Evolutionary conservation across 345 rosid genomes (phyloP).

Genomic region (Hibiscus tridactylites): DNA sequence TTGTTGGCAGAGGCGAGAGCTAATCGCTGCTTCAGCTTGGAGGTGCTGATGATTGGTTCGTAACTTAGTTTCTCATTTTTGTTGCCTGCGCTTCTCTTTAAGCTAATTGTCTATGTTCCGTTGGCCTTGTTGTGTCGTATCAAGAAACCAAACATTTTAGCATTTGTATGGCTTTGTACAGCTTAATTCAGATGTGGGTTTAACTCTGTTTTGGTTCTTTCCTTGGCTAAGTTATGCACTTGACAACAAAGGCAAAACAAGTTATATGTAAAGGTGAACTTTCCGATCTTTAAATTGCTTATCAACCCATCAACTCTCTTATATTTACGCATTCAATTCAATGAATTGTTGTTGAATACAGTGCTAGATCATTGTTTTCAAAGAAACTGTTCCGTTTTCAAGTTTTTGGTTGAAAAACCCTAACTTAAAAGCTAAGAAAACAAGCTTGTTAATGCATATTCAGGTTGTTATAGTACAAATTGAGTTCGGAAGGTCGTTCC

Average conservation of each 20-base stretch:
- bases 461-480: no score
- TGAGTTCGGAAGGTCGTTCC: no score
- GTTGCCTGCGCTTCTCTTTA: neutral
- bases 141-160: neutral
- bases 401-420: no score
- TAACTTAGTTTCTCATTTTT: no score
- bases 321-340: neutral
- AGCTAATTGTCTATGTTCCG: neutral
- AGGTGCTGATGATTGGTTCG: constrained; percentile 31
- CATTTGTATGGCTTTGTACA: neutral
- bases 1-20: constrained; percentile 86
- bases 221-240: neutral
- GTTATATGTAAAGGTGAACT: neutral
- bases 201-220: neutral
- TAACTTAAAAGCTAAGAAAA: no score
- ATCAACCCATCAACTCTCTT: neutral
- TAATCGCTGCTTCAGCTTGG: constrained; percentile 2
- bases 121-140: neutral
- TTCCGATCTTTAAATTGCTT: neutral
- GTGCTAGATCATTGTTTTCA: no score
- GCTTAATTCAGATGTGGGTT: neutral
- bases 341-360: no score
- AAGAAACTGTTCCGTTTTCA: no score
- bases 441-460: no score
- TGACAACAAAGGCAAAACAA: neutral